These are phyloP conservation scores for Globisporangium emineosum DNA, from an alignment of 352 stramenopile species.

Conservation along the genomic window DNA sequence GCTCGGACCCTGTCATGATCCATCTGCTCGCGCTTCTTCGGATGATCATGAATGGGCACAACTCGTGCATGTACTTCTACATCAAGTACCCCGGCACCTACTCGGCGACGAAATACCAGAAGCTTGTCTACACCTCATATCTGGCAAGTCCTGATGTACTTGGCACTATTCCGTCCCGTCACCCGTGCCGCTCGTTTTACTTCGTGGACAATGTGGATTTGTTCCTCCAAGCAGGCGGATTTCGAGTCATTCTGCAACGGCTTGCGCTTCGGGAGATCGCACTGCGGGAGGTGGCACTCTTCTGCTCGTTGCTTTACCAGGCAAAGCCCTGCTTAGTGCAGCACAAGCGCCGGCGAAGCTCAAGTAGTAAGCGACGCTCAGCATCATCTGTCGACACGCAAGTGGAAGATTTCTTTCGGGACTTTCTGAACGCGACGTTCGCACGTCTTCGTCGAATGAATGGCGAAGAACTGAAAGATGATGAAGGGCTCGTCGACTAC, in stretches of 20 bases:
- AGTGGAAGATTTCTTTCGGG: constrained; percentile 74
- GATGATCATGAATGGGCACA: constrained; percentile 76
- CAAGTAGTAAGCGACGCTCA: constrained; percentile 22
- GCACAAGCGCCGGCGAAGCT: constrained; percentile 54
- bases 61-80: constrained; percentile 82
- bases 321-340: constrained; percentile 72
- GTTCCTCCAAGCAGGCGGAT: constrained; percentile 81
- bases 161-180: constrained; percentile 48
- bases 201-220: constrained; percentile 83
- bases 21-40: constrained; percentile 65
- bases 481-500: constrained; percentile 75
- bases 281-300: constrained; percentile 62
- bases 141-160: constrained; percentile 58
- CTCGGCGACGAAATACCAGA: constrained; percentile 51
- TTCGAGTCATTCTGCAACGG: constrained; percentile 67
- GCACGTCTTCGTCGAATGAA: constrained; percentile 63
- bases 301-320: constrained; percentile 62
- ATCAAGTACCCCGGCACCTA: constrained; percentile 74
- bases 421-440: constrained; percentile 75
- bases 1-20: constrained; percentile 24
- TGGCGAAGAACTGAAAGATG: constrained; percentile 74
- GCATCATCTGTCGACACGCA: constrained; percentile 27
- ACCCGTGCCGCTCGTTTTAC: constrained; percentile 76
- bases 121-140: constrained; percentile 74
- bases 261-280: constrained; percentile 39